These are phyloP conservation scores for Mortierella alpina DNA, from an alignment of 192 early-diverging fungal species.

Conservation along the genomic window DNA sequence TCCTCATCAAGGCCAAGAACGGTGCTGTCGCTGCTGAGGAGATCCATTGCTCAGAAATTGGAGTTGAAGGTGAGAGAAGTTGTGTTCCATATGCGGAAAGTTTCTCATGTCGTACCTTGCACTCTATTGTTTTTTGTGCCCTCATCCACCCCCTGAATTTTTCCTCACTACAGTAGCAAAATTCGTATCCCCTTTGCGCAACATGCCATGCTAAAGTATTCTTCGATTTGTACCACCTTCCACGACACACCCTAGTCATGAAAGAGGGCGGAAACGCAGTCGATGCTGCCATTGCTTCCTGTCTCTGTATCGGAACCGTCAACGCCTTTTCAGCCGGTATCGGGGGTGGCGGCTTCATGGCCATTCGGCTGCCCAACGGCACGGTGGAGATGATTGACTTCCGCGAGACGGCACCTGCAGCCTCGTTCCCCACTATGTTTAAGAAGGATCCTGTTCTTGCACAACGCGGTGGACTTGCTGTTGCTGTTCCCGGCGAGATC, in stretches of 20 bases:
- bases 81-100: neutral
- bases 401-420: constrained; percentile 84
- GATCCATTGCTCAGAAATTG: constrained; percentile 74
- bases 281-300: constrained; percentile 88
- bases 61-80: constrained; percentile 62
- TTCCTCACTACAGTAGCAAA: neutral
- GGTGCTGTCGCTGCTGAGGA: constrained; percentile 80
- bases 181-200: neutral
- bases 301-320: constrained; percentile 87
- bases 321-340: constrained; percentile 92
- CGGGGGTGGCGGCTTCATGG: constrained; percentile 96
- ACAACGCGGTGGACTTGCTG: constrained; percentile 74
- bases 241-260: constrained; percentile 57
- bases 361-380: constrained; percentile 73
- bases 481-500: constrained; percentile 91
- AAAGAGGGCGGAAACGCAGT: constrained; percentile 90
- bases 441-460: constrained; percentile 74
- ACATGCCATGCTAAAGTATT: neutral
- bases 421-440: constrained; percentile 83
- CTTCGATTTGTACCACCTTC: neutral
- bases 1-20: constrained; percentile 55
- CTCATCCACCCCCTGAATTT: neutral
- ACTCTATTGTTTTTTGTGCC: neutral
- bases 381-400: constrained; percentile 85
- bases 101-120: neutral